Evolutionary conservation across 2,329 filamentous ascomycete species (phyloP), one percentile per base, ranked within the genome.

Genomic region (Penicillium sp.): DNA sequence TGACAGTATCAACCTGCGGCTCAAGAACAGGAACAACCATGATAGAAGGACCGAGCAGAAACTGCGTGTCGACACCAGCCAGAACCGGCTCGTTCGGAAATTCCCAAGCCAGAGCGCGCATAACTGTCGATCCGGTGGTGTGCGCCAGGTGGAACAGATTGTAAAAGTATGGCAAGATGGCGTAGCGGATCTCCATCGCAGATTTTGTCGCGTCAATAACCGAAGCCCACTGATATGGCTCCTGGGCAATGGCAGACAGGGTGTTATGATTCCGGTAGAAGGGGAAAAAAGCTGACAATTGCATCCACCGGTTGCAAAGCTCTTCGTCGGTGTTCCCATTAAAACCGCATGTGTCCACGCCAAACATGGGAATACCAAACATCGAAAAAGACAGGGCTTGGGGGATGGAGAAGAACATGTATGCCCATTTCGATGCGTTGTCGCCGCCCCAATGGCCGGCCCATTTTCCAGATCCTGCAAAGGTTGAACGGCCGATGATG

Each of bases 361-460:
- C 82, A 47, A 85, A 85, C 82, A 88, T 86, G 8, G 84, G 84
- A 25, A 88, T 79, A 18, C 82, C 82, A 46, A 83, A 86, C 3
- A 87, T 71, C 1, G 76, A 77, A 62, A 88, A 89, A 2, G 77
- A 80, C 0, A 93, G 70, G 1, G 84, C 84, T 60, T 89, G 84
- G 0, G 84, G 77, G 51, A 92, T 92, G 8, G 80, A 80, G 60
- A 83, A 80, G 61, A 76, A 83, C 76, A 89, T 84, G 58, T 80
- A 83, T 0, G 74, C 72, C 77, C 82, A 90, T 10, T 76, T 73
- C 2, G 80, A 82, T 12, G 70, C 66, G 55, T 88, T 89, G 60
- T 90, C 80, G 22, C 82, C 84, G 18, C 85, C 84, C 85, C 85
- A 93, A 62, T 92, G 85, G 1, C 84, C 85, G 1, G 84, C 81